Base-by-base conservation (phyloP, 2,329 filamentous ascomycete species). In the Ilyonectria destructans region DNA sequence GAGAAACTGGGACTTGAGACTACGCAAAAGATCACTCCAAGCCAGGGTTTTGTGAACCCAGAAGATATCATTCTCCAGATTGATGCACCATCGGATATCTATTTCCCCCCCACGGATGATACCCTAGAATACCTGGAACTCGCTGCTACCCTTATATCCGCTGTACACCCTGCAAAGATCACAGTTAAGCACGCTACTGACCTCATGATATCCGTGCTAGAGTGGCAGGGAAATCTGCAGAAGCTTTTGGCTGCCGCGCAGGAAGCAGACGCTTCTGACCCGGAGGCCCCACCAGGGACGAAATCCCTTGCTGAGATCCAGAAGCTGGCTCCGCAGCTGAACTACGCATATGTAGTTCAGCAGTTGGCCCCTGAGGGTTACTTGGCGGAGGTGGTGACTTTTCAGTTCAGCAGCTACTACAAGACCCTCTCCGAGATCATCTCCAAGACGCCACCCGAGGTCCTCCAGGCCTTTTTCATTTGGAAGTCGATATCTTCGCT, bases 401-500 rank as follows among this genome's bases (percentile, higher is more conserved):
- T 31, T 83, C 83, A 13, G 21, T 88, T 89, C 1, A 89, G 90
- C 0, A 81, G 85, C 1, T 92, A 92, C 72, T 82, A 92, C 73
- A 84, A 87, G 58, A 86, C 87, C 8, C 76, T 93, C 1, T 87
- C 89, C 6, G 76, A 81, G 1, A 87, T 92, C 43, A 73, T 94
- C 21, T 78, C 83, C 1, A 79, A 85, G 3, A 88, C 88, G 1
- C 78, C 87, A 0, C 82, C 84, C 57, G 86, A 90, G 48, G 85
- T 88, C 0, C 75, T 93, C 2, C 85, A 90, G 68, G 82, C 85
- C n/a, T 93, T 90, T 74, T 84, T 93, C 67, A 78, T 88, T 26
- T 92, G 91, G 90, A 91, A 91, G 72, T 79, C 87, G 15, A 85
- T 93, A 13, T 83, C 88, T 56, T 77, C 81, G 2, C 88, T 88